A percentile compares a stretch with the other conserved stretches of the same genome.
These are phyloP conservation scores for Fusarium pseudocircinatum DNA, from an alignment of 2,329 filamentous ascomycete species.

Conservation along the genomic window DNA sequence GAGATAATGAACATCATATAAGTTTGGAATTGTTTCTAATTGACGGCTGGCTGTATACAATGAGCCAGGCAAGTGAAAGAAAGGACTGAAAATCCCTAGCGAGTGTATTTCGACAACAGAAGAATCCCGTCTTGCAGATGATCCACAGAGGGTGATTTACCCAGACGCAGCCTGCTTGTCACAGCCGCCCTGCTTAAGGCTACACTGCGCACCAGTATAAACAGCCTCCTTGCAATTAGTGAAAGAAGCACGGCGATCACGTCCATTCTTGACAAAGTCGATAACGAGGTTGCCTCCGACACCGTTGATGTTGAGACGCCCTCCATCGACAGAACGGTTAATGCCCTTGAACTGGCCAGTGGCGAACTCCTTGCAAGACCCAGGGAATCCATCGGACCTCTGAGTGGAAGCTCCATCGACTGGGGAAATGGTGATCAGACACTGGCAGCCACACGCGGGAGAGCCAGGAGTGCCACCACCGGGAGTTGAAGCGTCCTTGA, in stretches of 20 bases:
- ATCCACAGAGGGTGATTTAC: fast-evolving
- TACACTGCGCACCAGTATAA: not conserved
- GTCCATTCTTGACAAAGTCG: not conserved
- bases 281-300: not conserved
- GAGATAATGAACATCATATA: fast-evolving
- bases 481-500: not conserved
- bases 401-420: not conserved
- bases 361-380: not conserved
- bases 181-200: not conserved
- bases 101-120: fast-evolving
- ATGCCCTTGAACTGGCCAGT: not conserved
- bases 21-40: not conserved
- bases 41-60: fast-evolving
- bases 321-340: not conserved
- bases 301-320: not conserved
- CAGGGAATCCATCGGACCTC: not conserved
- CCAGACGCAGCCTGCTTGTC: not conserved
- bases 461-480: not conserved
- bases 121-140: not conserved
- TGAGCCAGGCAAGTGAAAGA: not conserved
- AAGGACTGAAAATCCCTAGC: fast-evolving
- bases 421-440: not conserved
- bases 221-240: not conserved
- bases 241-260: not conserved
- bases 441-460: not conserved